A percentile compares a stretch with the other conserved stretches of the same genome.
phyloP scores from a whole-genome alignment of 768 basidiomycete genomes.

The Trametes maxima region DNA sequence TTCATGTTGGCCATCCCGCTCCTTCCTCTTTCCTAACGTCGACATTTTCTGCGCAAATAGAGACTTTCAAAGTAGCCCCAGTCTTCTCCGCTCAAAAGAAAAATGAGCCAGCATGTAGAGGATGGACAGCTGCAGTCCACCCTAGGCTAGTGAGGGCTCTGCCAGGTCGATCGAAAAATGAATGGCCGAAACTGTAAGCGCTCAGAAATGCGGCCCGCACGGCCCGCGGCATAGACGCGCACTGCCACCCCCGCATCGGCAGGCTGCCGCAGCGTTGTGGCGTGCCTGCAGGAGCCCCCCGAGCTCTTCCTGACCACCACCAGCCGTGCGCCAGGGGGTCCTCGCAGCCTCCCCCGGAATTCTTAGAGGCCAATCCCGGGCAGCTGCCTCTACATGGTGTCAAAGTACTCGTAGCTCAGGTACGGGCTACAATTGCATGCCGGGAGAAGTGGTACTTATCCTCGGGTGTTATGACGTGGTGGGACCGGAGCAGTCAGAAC shows the following conservation, averaged over 20 bases:
- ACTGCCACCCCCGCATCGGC: neutral
- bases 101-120: neutral
- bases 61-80: too few species aligned
- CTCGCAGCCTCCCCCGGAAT: too few species aligned
- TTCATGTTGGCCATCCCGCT: constrained; percentile 18
- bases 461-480: too few species aligned
- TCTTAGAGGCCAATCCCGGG: too few species aligned
- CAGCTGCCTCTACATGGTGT: too few species aligned
- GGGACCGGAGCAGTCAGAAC: too few species aligned
- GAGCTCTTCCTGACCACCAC: too few species aligned
- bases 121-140: neutral
- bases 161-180: constrained; percentile 9
- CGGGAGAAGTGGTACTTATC: too few species aligned
- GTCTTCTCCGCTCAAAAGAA: neutral
- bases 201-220: neutral
- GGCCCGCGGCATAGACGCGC: neutral
- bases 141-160: too few species aligned
- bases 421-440: too few species aligned
- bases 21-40: constrained; percentile 24
- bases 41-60: constrained; percentile 3
- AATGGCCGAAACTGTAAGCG: neutral
- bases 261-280: constrained; percentile 12
- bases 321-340: too few species aligned
- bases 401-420: too few species aligned
- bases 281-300: constrained; percentile 2